phyloP scores from a whole-genome alignment of 78 protist species.

The Chrysochromulina parva region DNA sequence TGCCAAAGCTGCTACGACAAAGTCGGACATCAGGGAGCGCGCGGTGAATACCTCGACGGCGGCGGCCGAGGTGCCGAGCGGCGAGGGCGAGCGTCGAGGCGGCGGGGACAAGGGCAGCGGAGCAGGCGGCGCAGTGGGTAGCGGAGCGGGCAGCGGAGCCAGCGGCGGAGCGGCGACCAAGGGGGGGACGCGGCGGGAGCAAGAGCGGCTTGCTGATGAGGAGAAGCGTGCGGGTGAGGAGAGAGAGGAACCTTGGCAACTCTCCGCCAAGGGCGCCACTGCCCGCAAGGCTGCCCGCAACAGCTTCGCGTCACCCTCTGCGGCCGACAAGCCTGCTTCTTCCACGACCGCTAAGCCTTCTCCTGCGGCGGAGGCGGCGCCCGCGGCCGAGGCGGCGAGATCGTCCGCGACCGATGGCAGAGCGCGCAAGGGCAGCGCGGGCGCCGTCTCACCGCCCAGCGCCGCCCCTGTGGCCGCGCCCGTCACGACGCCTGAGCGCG shows the following conservation, averaged over 20 bases:
- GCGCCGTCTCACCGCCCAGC: neutral
- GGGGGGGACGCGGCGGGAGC: too few relatives aligned
- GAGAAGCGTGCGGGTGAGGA: neutral
- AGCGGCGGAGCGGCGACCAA: too few relatives aligned
- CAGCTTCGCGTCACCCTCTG: neutral
- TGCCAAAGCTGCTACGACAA: too few relatives aligned
- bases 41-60: too few relatives aligned
- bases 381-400: neutral
- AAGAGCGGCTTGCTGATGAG: too few relatives aligned
- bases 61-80: too few relatives aligned
- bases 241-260: neutral
- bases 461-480: neutral
- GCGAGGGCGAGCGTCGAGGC: too few relatives aligned
- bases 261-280: neutral
- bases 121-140: too few relatives aligned
- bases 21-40: too few relatives aligned
- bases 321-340: neutral
- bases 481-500: neutral
- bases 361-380: neutral
- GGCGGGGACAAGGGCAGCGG: too few relatives aligned
- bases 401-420: neutral
- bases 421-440: neutral
- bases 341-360: neutral
- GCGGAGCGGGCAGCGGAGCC: too few relatives aligned
- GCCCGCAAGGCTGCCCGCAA: neutral